Evolutionary conservation across 1,284 basidiomycete genomes (phyloP).

Genomic region (Trametes sp.): DNA sequence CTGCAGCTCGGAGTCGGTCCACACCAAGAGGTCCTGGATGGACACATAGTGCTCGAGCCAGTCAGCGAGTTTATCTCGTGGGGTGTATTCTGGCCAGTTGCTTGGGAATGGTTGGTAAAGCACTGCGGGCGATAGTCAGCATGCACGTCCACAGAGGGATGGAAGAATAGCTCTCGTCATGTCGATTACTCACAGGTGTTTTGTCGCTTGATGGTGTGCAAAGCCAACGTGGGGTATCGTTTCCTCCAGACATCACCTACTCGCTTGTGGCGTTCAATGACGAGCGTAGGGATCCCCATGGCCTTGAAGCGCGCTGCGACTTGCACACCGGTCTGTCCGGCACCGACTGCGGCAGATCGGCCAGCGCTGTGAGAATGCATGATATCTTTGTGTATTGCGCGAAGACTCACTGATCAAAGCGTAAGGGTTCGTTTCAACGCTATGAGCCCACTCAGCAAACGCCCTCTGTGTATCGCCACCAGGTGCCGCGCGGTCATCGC

Average conservation of each 20-base stretch:
- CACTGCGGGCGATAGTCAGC: slow-evolving; percentile 38
- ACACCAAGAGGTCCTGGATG: slow-evolving; percentile 67
- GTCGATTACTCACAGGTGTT: slow-evolving; percentile 42
- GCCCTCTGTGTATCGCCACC: slow-evolving; percentile 29
- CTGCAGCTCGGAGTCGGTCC: slow-evolving; percentile 58
- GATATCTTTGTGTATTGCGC: neutral
- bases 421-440: slow-evolving; percentile 37
- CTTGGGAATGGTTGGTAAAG: slow-evolving; percentile 44
- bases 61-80: slow-evolving; percentile 56
- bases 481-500: slow-evolving; percentile 17
- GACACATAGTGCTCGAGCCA: slow-evolving; percentile 72
- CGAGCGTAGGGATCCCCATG: slow-evolving; percentile 54
- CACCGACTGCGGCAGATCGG: slow-evolving; percentile 57
- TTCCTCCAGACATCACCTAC: slow-evolving; percentile 64
- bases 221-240: slow-evolving; percentile 57
- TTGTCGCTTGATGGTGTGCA: slow-evolving; percentile 52
- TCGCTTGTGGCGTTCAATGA: slow-evolving; percentile 54
- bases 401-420: slow-evolving; percentile 39
- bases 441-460: slow-evolving; percentile 24
- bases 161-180: neutral
- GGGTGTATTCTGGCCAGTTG: slow-evolving; percentile 41
- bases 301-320: slow-evolving; percentile 59
- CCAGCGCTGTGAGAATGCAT: neutral
- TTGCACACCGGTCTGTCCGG: slow-evolving; percentile 60
- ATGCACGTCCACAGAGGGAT: too few relatives aligned